Evolutionary conservation across 75 land plant species (phyloP).

Genomic region (Sequoiadendron giganteum): DNA sequence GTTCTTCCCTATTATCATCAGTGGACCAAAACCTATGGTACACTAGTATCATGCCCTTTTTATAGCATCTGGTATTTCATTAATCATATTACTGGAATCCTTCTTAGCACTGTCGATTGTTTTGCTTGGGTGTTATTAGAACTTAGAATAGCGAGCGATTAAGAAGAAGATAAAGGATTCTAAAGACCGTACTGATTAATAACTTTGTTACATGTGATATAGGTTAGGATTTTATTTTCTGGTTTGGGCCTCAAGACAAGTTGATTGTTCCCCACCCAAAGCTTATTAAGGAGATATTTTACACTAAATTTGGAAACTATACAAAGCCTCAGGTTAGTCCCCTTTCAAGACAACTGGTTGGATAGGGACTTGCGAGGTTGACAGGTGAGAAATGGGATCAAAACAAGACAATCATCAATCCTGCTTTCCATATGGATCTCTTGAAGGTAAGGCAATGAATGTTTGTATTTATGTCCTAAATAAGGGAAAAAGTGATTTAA

Average conservation of each 20-base stretch:
- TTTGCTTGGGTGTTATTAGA: no score
- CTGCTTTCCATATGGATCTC: slow-evolving; percentile 45
- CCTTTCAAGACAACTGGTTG: neutral
- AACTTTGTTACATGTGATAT: neutral
- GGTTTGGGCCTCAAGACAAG: slow-evolving; percentile 18
- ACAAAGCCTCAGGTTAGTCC: neutral
- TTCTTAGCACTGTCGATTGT: neutral
- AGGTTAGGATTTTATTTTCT: slow-evolving; percentile 18
- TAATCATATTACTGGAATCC: neutral
- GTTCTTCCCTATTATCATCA: slow-evolving; percentile 16
- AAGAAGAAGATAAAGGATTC: neutral
- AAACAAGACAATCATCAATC: slow-evolving; percentile 27
- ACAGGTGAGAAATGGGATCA: slow-evolving; percentile 44
- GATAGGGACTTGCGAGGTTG: slow-evolving; percentile 18
- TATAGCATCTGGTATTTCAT: neutral
- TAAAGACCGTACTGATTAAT: neutral
- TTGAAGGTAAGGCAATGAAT: slow-evolving; percentile 30
- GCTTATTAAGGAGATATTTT: slow-evolving; percentile 20
- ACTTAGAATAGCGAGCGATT: neutral
- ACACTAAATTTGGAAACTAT: slow-evolving; percentile 18
- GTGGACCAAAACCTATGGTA: neutral
- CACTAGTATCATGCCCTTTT: neutral
- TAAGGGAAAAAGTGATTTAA: no score
- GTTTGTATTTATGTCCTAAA: neutral
- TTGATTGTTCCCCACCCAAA: slow-evolving; percentile 12